Base-by-base conservation (phyloP, 108 stramenopile species). In the Skeletonema grethae region DNA sequence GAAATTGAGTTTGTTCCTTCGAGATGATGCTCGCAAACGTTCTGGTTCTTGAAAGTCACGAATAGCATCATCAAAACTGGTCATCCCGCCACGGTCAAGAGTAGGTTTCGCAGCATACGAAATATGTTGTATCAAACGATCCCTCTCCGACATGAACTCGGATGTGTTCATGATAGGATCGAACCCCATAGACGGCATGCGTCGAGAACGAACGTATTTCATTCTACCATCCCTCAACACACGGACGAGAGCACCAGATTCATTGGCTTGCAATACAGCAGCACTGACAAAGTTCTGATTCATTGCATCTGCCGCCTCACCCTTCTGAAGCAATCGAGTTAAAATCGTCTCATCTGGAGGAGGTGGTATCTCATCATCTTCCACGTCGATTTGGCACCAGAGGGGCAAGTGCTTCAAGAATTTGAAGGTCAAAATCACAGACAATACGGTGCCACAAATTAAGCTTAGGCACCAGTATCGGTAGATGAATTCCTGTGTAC, bases 181-280 rank as follows among this genome's bases (percentile, higher is more conserved):
- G 57, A 82, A 82, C 7, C 80, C 80, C 72, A 82, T 73, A 5
- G 80, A 77, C 15, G 60, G 71, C 66, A 77, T 77, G 18, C 73
- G 59, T 36, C 80, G 70, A 20, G 76, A 72, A 28, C 80, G 71
- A 45, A 77, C 75, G 50, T 82, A 82, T 35, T 67, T 77, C 76
- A 67, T 73, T 77, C 59, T 62, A 4, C 80, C 80, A 77, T 77
- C 76, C 29, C 55, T 70, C 35, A 72, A 53, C 13, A 80, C 79
- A 67, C 80, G 50, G 5, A 82, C 80, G 8, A 82, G 72, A 5
- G 80, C 80, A 41, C 80, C 80, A 36, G 80, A 73, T 61, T 82
- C 80, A 53, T 82, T 82, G 7, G 80, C 80, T 61, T 82, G 80
- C 43, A 82, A 61, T 7, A 82, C 76, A 28, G 80, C 80, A 18